Evolutionary conservation across 1,139 yeast genomes (phyloP).

Genomic region (Yamadazyma diospyri): DNA sequence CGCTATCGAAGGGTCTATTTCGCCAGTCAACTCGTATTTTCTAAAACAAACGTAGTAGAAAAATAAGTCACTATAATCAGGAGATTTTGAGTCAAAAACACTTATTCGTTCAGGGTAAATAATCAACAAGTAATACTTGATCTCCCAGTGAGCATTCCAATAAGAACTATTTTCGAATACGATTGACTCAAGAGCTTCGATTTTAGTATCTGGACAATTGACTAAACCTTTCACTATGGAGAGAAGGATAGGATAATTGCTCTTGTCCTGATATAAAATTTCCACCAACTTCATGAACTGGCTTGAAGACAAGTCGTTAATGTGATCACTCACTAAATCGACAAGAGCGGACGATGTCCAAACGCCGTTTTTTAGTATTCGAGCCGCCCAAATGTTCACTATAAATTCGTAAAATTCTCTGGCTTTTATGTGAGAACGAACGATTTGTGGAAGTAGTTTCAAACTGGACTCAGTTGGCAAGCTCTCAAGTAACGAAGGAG

Average conservation of each 20-base stretch:
- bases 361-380: constrained; percentile 5
- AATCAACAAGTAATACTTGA: constrained; percentile 10
- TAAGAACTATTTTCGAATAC: constrained; percentile 5
- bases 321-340: constrained; percentile 32
- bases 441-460: constrained; percentile 17
- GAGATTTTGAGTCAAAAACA: neutral
- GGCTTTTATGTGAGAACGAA: constrained; percentile 50
- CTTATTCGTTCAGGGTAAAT: constrained; percentile 7
- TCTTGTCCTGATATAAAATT: constrained; percentile 8
- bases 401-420: constrained; percentile 57
- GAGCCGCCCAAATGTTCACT: constrained; percentile 37
- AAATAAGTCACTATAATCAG: constrained; percentile 1
- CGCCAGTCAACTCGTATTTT: constrained; percentile 5
- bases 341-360: constrained; percentile 32
- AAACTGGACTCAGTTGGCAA: neutral
- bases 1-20: neutral
- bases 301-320: constrained; percentile 42
- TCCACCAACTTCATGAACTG: constrained; percentile 33
- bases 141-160: constrained; percentile 10
- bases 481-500: constrained; percentile 22
- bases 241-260: constrained; percentile 23
- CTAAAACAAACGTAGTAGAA: constrained; percentile 8
- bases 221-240: constrained; percentile 42
- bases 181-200: constrained; percentile 14
- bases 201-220: constrained; percentile 18